phyloP scores from a whole-genome alignment of 257 asterid species.

The Solanum ossicruentum region DNA sequence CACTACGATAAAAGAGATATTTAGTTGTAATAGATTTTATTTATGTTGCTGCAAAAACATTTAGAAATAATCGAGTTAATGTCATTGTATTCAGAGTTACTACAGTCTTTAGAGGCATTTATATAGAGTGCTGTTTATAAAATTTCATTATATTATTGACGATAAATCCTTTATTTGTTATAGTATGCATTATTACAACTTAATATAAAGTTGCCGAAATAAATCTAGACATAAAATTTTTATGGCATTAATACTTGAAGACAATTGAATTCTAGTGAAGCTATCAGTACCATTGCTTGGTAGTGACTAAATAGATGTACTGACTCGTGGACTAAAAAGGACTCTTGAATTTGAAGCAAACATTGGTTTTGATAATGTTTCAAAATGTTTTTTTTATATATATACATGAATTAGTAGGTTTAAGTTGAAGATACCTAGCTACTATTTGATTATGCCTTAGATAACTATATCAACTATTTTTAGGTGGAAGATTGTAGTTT shows the following conservation, averaged over 20 bases:
- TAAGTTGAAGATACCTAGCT: neutral
- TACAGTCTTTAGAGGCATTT: too few relatives aligned
- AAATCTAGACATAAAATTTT: neutral
- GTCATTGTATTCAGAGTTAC: too few relatives aligned
- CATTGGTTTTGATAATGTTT: neutral
- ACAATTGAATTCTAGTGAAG: neutral
- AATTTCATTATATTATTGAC: too few relatives aligned
- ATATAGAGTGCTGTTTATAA: too few relatives aligned
- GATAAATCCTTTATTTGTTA: too few relatives aligned
- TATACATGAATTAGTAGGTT: neutral
- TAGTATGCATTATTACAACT: neutral
- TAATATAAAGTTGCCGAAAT: neutral
- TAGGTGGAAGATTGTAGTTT: neutral
- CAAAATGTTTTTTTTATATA: neutral
- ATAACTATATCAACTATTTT: neutral
- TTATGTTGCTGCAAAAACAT: too few relatives aligned
- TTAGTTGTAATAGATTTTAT: too few relatives aligned
- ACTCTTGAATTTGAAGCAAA: neutral
- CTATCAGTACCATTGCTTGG: neutral
- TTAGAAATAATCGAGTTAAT: too few relatives aligned
- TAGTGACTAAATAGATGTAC: neutral
- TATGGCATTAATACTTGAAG: too few relatives aligned
- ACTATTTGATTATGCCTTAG: neutral
- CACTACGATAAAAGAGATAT: too few relatives aligned
- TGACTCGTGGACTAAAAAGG: neutral